These are phyloP conservation scores for Coemansia sp. DNA, from an alignment of 192 early-diverging fungal genomes.

Conservation along the genomic window DNA sequence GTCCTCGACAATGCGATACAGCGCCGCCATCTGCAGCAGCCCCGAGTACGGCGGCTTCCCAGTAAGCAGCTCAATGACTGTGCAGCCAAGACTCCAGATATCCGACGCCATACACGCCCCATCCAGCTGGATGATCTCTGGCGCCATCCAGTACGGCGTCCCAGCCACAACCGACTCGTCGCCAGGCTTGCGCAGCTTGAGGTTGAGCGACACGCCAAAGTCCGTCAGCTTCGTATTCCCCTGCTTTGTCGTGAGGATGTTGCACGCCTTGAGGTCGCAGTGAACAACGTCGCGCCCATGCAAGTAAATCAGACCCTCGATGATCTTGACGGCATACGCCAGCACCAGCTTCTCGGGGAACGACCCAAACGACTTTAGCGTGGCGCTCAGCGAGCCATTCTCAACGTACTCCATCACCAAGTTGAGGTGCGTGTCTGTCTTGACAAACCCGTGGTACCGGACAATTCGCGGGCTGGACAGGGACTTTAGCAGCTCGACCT, in stretches of 20 bases:
- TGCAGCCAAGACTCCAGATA: constrained; percentile 96
- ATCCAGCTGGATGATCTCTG: constrained; percentile 87
- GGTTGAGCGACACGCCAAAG: constrained; percentile 92
- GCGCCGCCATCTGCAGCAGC: constrained; percentile 81
- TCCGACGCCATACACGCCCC: constrained; percentile 88
- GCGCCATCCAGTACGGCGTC: constrained; percentile 88
- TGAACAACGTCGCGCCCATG: constrained; percentile 90
- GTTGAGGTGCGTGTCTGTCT: constrained; percentile 67
- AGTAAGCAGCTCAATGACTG: constrained; percentile 87
- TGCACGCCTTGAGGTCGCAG: constrained; percentile 94
- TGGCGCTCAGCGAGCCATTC: constrained; percentile 86
- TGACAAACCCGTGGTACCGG: constrained; percentile 79
- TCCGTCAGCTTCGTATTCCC: constrained; percentile 94
- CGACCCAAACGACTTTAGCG: constrained; percentile 82
- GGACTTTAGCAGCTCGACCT: constrained; percentile 84
- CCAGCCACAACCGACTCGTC: constrained; percentile 78
- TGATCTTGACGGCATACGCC: constrained; percentile 82
- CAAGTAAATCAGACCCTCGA: constrained; percentile 86
- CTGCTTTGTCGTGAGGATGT: constrained; percentile 94
- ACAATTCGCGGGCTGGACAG: constrained; percentile 82
- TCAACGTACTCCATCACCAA: constrained; percentile 90
- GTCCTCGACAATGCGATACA: constrained; percentile 94
- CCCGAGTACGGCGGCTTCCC: constrained; percentile 90
- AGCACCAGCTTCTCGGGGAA: constrained; percentile 89
- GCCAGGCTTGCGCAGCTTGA: constrained; percentile 65